Evolutionary conservation across 2,329 filamentous ascomycete species (phyloP).

Genomic region (Colletotrichum trifolii): DNA sequence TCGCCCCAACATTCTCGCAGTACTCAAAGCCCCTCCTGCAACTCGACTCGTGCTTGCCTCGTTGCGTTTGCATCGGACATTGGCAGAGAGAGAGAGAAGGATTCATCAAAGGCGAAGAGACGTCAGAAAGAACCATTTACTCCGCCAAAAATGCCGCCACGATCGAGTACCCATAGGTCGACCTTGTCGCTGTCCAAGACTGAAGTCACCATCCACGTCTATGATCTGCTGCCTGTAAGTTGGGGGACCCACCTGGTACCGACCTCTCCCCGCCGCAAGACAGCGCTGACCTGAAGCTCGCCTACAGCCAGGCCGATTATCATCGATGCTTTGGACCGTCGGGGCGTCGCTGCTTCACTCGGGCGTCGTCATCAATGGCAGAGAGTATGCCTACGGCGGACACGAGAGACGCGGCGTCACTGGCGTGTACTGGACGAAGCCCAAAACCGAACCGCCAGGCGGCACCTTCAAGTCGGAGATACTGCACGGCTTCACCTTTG

Average conservation of each 20-base stretch:
- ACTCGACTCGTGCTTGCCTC: constrained; percentile 4
- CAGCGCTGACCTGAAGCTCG: constrained; percentile 14
- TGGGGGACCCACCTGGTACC: constrained; percentile 25
- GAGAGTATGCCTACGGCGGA: constrained; percentile 87
- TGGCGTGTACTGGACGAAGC: constrained; percentile 86
- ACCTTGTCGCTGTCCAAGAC: constrained; percentile 78
- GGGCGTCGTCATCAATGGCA: constrained; percentile 82
- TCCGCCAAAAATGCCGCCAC: constrained; percentile 29
- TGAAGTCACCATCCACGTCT: constrained; percentile 80
- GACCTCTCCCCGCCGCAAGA: constrained; percentile 1
- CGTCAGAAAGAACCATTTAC: constrained; percentile 5
- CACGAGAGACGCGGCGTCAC: constrained; percentile 77
- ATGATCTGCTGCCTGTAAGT: constrained; percentile 78
- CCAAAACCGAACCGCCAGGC: constrained; percentile 77
- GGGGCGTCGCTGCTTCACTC: constrained; percentile 84
- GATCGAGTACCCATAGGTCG: constrained; percentile 63
- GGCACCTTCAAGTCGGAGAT: constrained; percentile 81
- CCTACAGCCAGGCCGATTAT: constrained; percentile 75
- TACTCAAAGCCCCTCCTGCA: constrained; percentile 8
- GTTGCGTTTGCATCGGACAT: too few relatives aligned
- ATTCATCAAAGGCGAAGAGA: constrained; percentile 7
- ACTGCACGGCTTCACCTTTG: constrained; percentile 82
- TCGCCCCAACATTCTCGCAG: not conserved
- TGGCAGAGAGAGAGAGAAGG: not conserved
- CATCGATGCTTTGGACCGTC: constrained; percentile 81